These are phyloP conservation scores for Thalassiosira hispida DNA, from an alignment of 352 stramenopile genomes.

Conservation along the genomic window DNA sequence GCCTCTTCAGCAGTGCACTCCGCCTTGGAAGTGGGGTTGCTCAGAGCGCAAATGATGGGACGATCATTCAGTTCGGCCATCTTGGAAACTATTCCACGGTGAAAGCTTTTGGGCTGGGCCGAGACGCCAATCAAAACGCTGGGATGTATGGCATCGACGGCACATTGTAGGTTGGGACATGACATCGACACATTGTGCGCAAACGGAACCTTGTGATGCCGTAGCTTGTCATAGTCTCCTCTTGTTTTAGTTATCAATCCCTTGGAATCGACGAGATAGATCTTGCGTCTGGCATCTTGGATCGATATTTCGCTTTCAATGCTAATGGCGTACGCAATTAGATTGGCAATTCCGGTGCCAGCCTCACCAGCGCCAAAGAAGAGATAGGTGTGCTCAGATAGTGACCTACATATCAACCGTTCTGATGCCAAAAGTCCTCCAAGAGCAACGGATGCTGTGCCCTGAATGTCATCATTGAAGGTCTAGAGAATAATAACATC, in stretches of 20 bases:
- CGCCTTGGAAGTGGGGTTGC: constrained; percentile 93
- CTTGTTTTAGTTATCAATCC: constrained; percentile 87
- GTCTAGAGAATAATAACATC: no score
- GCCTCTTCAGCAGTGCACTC: constrained; percentile 92
- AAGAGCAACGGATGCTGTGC: constrained; percentile 91
- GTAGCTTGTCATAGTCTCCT: constrained; percentile 79
- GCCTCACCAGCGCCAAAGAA: constrained; percentile 93
- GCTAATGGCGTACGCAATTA: constrained; percentile 91
- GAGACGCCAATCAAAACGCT: constrained; percentile 92
- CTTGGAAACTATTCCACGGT: constrained; percentile 86
- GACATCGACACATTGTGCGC: constrained; percentile 84
- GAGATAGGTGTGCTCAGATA: constrained; percentile 92
- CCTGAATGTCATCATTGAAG: constrained; percentile 96
- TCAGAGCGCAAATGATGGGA: constrained; percentile 94
- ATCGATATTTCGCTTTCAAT: constrained; percentile 83
- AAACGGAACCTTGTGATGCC: constrained; percentile 91
- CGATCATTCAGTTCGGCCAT: constrained; percentile 89
- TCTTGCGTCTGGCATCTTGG: constrained; percentile 89
- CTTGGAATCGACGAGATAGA: constrained; percentile 92
- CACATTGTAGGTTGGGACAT: constrained; percentile 80
- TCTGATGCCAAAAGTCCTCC: constrained; percentile 88
- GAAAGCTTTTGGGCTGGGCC: constrained; percentile 92
- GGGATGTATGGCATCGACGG: constrained; percentile 89
- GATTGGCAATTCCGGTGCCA: constrained; percentile 92
- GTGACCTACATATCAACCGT: constrained; percentile 75